Base-by-base conservation (phyloP, 192 early-diverging fungal species). In the Mortierella alpina region DNA sequence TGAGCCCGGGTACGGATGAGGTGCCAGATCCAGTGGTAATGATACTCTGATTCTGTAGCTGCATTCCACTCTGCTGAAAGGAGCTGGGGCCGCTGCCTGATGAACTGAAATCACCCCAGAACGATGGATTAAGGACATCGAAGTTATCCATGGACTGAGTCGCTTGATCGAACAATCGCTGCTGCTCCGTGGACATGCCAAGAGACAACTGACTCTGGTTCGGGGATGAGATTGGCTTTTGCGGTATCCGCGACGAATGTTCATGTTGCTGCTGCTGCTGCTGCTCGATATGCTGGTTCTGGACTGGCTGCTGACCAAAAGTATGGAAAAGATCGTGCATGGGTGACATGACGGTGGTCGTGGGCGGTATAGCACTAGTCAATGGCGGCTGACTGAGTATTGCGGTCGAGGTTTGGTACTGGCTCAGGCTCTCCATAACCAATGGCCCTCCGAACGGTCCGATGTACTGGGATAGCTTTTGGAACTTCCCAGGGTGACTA, bases 391-490 rank as follows among this genome's bases (percentile, higher is more conserved):
- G 76, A 13, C 49, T 79, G 17, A 79, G 51, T 23, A 79, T 79
- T 7, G 76, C 69, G 6, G 62, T 67, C 4, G 76, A 67, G 0
- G 69, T 79, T 39, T 79, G 76, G 20, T 72, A 72, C 20, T 71
- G 68, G 39, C 49, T 71, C 18, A 79, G 45, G 42, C 63, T 71
- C 52, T 79, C 76, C 64, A 79, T 70, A 17, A 70, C 76, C n/a
- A 61, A 11, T 4, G 76, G 76, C 15, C 76, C 76, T 6, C 76
- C 76, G 41, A 79, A 79, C 6, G 76, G 76, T 4, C 69, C 70
- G 9, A 79, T 51, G n/a, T 66, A 72, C 63, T 79, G 76, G 7
- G 69, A 79, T 18, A 79, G 63, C 53, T 72, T 79, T 52, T 72
- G 68, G 14, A 71, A 41, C 51, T 79, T 79, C 10, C 76, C 76